Evolutionary conservation across 495 filamentous ascomycete genomes (phyloP), one percentile per base, ranked within the genome.

Genomic region (Lophium mytilinum): DNA sequence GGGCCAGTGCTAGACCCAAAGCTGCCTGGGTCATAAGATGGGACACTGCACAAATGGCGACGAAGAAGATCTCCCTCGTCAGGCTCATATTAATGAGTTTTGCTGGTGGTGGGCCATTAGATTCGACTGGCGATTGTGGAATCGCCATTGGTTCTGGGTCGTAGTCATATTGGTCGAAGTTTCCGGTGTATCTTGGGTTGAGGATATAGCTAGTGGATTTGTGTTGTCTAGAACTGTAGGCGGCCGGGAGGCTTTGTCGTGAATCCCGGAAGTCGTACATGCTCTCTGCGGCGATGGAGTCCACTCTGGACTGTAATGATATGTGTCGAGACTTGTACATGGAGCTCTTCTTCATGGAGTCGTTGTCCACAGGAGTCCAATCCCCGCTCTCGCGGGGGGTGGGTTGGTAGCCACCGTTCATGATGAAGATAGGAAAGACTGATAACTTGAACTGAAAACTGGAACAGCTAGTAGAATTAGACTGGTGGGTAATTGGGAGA

Each of bases 21-120:
- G 64, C 65, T 3, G 65, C 67, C 52, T 71, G 68, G 8, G 68
- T 69, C 65, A 69, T 69, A 37, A 69, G 57, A 57, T 69, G 67
- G 15, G 67, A 65, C 24, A 65, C 54, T 4, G 57, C 64, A 21
- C 66, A 58, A 24, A 69, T 55, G 18, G 52, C 61, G 17, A 67
- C 56, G 52, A 69, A 67, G 46, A 69, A 36, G 11, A 62, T 50
- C 49, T 67, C 65, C 17, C 56, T 56, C 43, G 40, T 56, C 19
- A 47, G 61, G 21, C 50, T 56, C 64, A 66, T 66, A 24, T 57
- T 35, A 24, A 45, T 39, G 21, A 49, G n/a, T 46, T 53, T 47
- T n/a, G 50, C 35, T 8, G 50, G 43, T 41, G 49, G 9, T 40
- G 37, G n/a, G 24, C 17, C 4, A 17, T 1, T 24, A 21, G 52